Conservation (phyloP, 139 green algal genomes). For the Nannochloris sp. region DNA sequence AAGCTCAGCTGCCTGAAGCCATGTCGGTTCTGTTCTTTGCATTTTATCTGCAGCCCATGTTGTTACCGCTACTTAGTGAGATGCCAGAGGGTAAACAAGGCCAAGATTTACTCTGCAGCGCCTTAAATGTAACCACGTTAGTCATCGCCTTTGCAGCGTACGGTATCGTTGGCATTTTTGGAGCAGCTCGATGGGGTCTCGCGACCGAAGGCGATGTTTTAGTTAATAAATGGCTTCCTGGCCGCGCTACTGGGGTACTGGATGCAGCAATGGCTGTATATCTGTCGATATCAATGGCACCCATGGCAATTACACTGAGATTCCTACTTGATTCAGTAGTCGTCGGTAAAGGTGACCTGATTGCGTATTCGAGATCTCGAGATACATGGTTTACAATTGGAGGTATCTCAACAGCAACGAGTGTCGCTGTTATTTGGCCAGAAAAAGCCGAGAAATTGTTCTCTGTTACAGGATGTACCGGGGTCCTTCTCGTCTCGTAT, state of each 20-base stretch:
- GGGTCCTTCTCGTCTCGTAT: slow-evolving; percentile 40
- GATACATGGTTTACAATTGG: slow-evolving; percentile 38
- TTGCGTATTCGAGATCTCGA: slow-evolving; percentile 26
- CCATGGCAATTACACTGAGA: slow-evolving; percentile 30
- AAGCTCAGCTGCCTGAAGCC: slow-evolving; percentile 29
- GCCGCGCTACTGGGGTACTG: slow-evolving; percentile 22
- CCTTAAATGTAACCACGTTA: slow-evolving; percentile 28
- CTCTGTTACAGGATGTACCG: slow-evolving; percentile 41
- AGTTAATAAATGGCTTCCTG: slow-evolving; percentile 42
- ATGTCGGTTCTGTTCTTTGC: slow-evolving; percentile 45
- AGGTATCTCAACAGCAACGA: slow-evolving; percentile 20
- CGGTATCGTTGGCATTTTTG: slow-evolving; percentile 38
- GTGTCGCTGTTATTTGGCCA: slow-evolving; percentile 40
- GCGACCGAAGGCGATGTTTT: slow-evolving; percentile 38
- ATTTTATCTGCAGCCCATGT: slow-evolving; percentile 51
- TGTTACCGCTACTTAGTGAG: slow-evolving; percentile 47
- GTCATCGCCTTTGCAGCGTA: slow-evolving; percentile 26
- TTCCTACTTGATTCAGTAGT: slow-evolving; percentile 17
- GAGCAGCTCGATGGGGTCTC: slow-evolving; percentile 35
- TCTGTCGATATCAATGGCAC: slow-evolving; percentile 34
- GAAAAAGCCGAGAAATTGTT: slow-evolving; percentile 38
- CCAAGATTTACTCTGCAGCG: slow-evolving; percentile 15
- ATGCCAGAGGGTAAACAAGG: slow-evolving; percentile 36
- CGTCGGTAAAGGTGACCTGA: slow-evolving; percentile 27
- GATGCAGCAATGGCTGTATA: slow-evolving; percentile 28